Evolutionary conservation across 1,284 basidiomycete species (phyloP), one percentile per base, ranked within the genome.

Genomic region (Cystobasidium slooffiae): DNA sequence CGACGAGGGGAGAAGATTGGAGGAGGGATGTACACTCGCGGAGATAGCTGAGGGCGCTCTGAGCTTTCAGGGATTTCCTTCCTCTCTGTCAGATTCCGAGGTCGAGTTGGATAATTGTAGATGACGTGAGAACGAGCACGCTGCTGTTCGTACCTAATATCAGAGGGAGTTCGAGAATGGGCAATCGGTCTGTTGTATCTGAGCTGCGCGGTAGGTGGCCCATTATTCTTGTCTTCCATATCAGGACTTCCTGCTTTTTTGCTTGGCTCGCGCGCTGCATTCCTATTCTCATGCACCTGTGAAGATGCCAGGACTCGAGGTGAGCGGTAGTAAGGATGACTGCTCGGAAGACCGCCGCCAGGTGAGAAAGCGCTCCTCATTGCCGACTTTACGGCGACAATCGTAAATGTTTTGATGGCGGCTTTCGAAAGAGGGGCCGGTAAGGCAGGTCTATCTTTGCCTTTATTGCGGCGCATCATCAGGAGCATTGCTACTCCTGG

Each of bases 271-370:
- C 31, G 20, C 10, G n/a, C 31, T 41, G 49, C 49, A 4, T 1
- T 9, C 18, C 9, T 18, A 24, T 7, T 22, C 44, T 47, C n/a
- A 1, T 10, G 47, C 64, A 18, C n/a, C n/a, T 9, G 14, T 3
- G 70, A 63, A 43, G 70, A 65, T 9, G 70, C 70, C 7, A 73
- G 70, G 7, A 73, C 70, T 39, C 46, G 43, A n/a, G 52, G 9
- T 7, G 70, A 73, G 10, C 70, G 49, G 46, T 73, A 73, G 63
- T 73, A 73, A 9, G 70, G 63, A 59, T 73, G 70, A 8, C 62
- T 66, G 47, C 70, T 73, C 3, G 70, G 70, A 9, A 73, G 16
- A 39, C 66, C 66, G 39, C 20, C 20, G 22, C 22, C 9, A 12
- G 56, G 20, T 31, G 43, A 43, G 56, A n/a, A 43, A 41, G 10